Evolutionary conservation across 1,139 yeast genomes (phyloP), one percentile per base, ranked within the genome.

Genomic region (Meyerozyma elateridarum): DNA sequence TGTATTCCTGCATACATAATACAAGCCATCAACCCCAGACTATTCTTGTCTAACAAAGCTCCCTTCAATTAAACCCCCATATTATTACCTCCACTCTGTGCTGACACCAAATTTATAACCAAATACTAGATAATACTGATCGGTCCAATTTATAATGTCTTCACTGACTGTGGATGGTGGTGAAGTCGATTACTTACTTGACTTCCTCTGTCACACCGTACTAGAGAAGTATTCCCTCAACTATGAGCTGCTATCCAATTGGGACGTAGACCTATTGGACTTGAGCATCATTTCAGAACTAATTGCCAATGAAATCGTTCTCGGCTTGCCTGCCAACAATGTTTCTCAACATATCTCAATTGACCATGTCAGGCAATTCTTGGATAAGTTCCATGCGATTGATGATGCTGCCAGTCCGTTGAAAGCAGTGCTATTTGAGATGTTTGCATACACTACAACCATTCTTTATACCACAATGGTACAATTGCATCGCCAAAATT

Each of bases 201-300:
- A 40, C 7, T 29, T 28, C 15, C 32, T 59, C 9, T 56, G 66
- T 42, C 51, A 49, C 14, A 36, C 41, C 4, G 48, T 56, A 6
- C 45, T 61, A 25, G 49, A 58, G 6, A 46, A 47, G 24, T 51
- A 46, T 34, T 40, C 47, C n/a, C 40, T 66, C 29, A 56, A 66
- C 36, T 40, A 39, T 25, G 59, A 52, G 4, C 38, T 56, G 9
- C 46, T 67, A 9, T 22, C 36, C 31, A 56, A 59, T 37, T 67
- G 73, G 73, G 64, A 62, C 37, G 46, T 60, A 4, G 72, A 65
- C 29, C 39, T 65, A 21, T 35, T 45, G 5, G 67, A 59, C 12
- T 18, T 9, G 27, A 13, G 3, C 6, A 18, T 15, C 18, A 6
- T 24, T 8, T 24, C 27, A 8, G 27, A 24, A 8, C 14, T 14